Evolutionary conservation across 2,329 filamentous ascomycete genomes (phyloP), one percentile per base, ranked within the genome.

Genomic region (Ascochyta lentis): DNA sequence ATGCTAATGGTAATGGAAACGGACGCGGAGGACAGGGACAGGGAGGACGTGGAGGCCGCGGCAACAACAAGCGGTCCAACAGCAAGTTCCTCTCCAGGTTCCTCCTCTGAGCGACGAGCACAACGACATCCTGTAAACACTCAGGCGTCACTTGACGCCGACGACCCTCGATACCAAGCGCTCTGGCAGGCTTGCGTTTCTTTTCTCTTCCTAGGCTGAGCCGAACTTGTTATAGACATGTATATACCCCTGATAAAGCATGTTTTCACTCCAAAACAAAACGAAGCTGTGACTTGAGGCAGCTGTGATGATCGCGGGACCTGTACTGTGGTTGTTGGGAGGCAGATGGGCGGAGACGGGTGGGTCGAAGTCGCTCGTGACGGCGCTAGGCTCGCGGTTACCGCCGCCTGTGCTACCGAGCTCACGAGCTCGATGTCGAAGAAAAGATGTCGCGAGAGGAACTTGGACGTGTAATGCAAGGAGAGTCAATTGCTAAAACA

Each of bases 1-100:
- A 35, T 26, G 33, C n/a, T 10, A 46, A 44, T 29, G 50, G 48
- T 12, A 58, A 59, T 39, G 57, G 54, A 15, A 57, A 58, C 34
- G 52, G 34, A 37, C 48, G 53, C 37, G 49, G 43, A 13, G 29
- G 29, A 13, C 29, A 31, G 12, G 29, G 29, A 31, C 29, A 4
- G 9, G 29, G 29, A 13, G 29, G 29, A 16, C 38, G 41, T n/a
- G 49, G 33, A 33, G 33, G 42, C 26, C 51, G 37, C 6, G 56
- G 51, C 39, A 49, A 59, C 22, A 49, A 55, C 22, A 61, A 55
- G 41, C 49, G 49, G 22, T 39, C 44, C 27, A 23, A 6, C 35
- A 6, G 40, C 31, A 39, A 40, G 37, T 58, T 58, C 41, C 40
- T 58, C 35, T 44, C 39, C 3, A 44, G 49, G 35, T 57, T 51